Percentiles rank a stretch among this genome's conserved stretches.
Conservation (phyloP, 2,329 filamentous ascomycete species). For the Trichoderma atrobrunneum region DNA sequence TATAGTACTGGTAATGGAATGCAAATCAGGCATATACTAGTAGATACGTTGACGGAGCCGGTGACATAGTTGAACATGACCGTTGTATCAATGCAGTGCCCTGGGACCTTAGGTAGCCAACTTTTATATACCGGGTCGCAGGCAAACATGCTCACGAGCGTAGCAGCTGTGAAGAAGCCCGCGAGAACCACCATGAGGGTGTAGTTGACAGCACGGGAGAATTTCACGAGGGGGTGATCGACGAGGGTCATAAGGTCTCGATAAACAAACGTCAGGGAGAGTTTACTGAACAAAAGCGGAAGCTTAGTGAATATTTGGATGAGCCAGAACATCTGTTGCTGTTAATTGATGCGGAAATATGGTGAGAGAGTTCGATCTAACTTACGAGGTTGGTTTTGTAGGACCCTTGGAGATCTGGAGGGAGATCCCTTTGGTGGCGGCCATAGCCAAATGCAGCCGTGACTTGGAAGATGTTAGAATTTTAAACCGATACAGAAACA, state of each 20-base stretch:
- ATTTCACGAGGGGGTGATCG: not conserved
- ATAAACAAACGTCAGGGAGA: not conserved
- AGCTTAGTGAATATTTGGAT: not conserved
- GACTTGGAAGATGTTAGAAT: not conserved
- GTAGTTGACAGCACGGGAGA: not conserved
- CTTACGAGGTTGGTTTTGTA: not conserved
- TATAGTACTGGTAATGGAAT: not conserved
- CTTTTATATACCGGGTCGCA: not conserved
- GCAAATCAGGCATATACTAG: not conserved
- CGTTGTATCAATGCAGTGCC: not conserved
- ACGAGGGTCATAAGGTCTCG: not conserved
- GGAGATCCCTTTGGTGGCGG: not conserved
- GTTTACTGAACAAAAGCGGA: not conserved
- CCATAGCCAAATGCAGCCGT: not conserved
- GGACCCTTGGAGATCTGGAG: not conserved
- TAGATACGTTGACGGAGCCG: not conserved
- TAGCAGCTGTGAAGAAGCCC: not conserved
- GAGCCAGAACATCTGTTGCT: not conserved
- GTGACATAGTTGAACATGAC: slow-evolving; percentile 1
- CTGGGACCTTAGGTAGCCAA: not conserved
- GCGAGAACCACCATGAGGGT: not conserved
- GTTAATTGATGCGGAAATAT: not conserved
- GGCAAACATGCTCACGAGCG: not conserved
- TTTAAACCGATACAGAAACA: not conserved
- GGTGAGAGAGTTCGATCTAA: not conserved